Conservation (phyloP, 2,329 filamentous ascomycete genomes). For the Ceratocystis harringtonii region DNA sequence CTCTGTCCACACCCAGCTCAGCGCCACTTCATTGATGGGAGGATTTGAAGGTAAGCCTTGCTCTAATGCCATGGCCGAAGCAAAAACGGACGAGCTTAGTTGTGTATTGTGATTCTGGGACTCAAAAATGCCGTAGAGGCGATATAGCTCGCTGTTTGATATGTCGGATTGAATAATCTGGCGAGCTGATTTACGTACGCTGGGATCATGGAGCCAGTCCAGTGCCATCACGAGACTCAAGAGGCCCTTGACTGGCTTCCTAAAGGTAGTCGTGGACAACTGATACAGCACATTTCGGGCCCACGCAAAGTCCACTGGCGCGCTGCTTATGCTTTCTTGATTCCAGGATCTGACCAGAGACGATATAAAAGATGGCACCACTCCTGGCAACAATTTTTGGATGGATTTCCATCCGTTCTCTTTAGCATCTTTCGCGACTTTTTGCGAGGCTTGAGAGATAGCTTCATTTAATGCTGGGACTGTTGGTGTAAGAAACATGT, state of each 20-base stretch:
- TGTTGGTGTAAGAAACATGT: slow-evolving; percentile 35
- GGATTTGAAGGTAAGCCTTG: neutral
- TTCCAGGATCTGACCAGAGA: neutral
- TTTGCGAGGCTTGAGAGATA: neutral
- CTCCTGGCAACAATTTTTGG: neutral
- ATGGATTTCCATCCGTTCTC: neutral
- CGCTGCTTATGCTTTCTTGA: neutral
- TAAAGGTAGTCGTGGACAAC: slow-evolving; percentile 34
- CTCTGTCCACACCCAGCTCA: slow-evolving; percentile 52
- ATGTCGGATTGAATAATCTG: slow-evolving; percentile 53
- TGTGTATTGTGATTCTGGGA: slow-evolving; percentile 39
- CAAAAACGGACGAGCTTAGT: slow-evolving; percentile 51
- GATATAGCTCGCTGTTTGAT: slow-evolving; percentile 54
- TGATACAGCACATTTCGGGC: slow-evolving; percentile 40
- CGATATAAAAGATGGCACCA: slow-evolving; percentile 7
- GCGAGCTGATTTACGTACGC: slow-evolving; percentile 57
- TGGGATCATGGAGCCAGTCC: slow-evolving; percentile 40
- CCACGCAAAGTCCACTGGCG: slow-evolving; percentile 30
- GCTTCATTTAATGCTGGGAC: slow-evolving; percentile 18
- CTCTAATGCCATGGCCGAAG: slow-evolving; percentile 30
- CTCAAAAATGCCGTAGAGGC: slow-evolving; percentile 64
- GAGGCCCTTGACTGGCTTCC: slow-evolving; percentile 26
- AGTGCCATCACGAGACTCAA: slow-evolving; percentile 58
- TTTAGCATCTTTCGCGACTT: neutral
- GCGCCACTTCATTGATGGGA: slow-evolving; percentile 4